Evolutionary conservation across 176 grass and related monocot species (phyloP).

Genomic region (Musa schizocarpa): DNA sequence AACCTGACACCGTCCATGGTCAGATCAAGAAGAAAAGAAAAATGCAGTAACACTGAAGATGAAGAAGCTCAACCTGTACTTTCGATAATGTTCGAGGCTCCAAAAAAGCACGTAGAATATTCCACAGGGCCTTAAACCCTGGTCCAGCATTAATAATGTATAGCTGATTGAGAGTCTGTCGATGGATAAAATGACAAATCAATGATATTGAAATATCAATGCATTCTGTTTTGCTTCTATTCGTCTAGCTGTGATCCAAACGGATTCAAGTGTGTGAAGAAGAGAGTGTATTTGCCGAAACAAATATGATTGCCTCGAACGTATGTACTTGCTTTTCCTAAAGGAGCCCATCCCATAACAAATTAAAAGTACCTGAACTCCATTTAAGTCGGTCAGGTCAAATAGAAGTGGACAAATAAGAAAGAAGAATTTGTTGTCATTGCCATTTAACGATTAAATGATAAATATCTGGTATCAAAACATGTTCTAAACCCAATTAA

Average conservation of each 20-base stretch:
- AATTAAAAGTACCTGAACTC: too few species aligned
- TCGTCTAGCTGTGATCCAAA: not conserved
- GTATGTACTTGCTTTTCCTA: too few species aligned
- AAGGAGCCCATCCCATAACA: too few species aligned
- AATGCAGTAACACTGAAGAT: slow-evolving; percentile 4
- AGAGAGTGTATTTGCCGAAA: not conserved
- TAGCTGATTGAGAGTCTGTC: slow-evolving; percentile 79
- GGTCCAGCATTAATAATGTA: slow-evolving; percentile 95
- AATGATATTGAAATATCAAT: not conserved
- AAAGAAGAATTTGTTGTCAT: too few species aligned
- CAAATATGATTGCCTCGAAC: not conserved
- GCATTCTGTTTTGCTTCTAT: not conserved
- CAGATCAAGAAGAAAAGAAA: slow-evolving; percentile 21
- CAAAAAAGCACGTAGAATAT: slow-evolving; percentile 67
- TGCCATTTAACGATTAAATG: too few species aligned
- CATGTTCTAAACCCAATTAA: not conserved
- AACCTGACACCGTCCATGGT: slow-evolving; percentile 37
- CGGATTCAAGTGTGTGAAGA: not conserved
- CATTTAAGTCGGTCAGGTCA: too few species aligned
- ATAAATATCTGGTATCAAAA: too few species aligned
- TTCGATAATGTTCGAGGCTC: slow-evolving; percentile 70
- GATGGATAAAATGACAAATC: slow-evolving; percentile 20
- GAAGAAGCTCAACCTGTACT: slow-evolving; percentile 45
- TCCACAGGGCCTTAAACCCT: slow-evolving; percentile 93
- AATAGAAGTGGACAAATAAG: too few species aligned